Conservation (phyloP, 2,329 filamentous ascomycete species). For the Fusarium chuoi region DNA sequence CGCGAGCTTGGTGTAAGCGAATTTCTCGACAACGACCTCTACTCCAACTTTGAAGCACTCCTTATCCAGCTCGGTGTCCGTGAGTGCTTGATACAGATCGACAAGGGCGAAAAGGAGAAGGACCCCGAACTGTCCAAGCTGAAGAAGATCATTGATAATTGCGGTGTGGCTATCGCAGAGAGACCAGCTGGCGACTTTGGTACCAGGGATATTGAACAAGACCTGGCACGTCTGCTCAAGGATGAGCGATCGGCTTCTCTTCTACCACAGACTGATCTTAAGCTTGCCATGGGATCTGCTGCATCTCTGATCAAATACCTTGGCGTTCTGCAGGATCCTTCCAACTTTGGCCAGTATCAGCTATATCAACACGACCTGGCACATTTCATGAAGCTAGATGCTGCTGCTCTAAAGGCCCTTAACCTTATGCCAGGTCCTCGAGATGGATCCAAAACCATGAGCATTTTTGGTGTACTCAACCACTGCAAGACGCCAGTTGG, state of each 20-base stretch:
- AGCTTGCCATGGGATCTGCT: conserved; percentile 94
- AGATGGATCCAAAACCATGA: conserved; percentile 98
- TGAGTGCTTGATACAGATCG: conserved; percentile 87
- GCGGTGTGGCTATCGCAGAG: conserved; percentile 89
- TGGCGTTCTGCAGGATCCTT: conserved; percentile 86
- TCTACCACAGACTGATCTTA: conserved; percentile 90
- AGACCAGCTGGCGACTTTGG: conserved; percentile 81
- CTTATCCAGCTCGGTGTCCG: conserved; percentile 96
- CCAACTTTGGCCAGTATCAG: conserved; percentile 97
- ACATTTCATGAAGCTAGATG: conserved; percentile 98
- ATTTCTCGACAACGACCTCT: conserved; percentile 98
- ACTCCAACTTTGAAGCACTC: conserved; percentile 96
- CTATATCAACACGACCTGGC: conserved; percentile 96
- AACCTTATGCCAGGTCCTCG: conserved; percentile 97
- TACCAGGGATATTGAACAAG: conserved; percentile 93
- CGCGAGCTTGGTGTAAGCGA: conserved; percentile 96
- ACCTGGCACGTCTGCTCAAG: conserved; percentile 85
- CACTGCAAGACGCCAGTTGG: conserved; percentile 98
- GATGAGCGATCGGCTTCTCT: conserved; percentile 82
- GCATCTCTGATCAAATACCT: conserved; percentile 95
- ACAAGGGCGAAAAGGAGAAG: conserved; percentile 82
- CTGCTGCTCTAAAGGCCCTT: conserved; percentile 89
- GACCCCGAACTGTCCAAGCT: conserved; percentile 91
- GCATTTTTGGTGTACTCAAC: conserved; percentile 90
- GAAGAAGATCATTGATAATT: conserved; percentile 88